Conservation (phyloP, 164 flowering plant species). For the Chloranthus sessilifolius region DNA sequence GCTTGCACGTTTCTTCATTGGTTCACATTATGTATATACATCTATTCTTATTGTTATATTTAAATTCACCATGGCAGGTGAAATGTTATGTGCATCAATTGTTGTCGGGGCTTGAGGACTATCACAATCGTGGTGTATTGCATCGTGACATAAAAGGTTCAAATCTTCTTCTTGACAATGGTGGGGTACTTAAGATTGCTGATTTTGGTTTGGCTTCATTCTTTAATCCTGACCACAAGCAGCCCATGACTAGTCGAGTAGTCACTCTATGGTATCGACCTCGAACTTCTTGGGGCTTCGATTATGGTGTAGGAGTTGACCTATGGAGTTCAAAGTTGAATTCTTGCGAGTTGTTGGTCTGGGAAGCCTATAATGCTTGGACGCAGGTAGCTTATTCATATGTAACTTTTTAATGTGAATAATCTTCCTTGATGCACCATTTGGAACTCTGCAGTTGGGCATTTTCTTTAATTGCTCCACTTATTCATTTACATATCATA, state of each 20-base stretch:
- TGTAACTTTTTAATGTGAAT: no score
- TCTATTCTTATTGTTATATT: not conserved
- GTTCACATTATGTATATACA: not conserved
- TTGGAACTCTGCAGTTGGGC: no score
- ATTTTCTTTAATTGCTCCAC: no score
- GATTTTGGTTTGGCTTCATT: constrained; percentile 50
- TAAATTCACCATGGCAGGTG: constrained; percentile 19
- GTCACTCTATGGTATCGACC: constrained; percentile 47
- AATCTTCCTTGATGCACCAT: no score
- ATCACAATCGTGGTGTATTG: constrained; percentile 32
- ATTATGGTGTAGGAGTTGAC: constrained; percentile 83
- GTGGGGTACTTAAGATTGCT: constrained; percentile 72
- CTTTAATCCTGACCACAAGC: constrained; percentile 51
- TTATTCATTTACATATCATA: no score
- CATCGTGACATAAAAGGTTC: constrained; percentile 94
- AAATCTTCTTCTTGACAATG: constrained; percentile 77
- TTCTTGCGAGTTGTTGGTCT: constrained; percentile 72
- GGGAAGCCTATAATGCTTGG: constrained; percentile 95
- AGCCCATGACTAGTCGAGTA: constrained; percentile 72
- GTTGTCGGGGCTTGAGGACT: constrained; percentile 42
- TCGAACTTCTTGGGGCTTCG: constrained; percentile 70
- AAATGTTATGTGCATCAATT: constrained; percentile 45
- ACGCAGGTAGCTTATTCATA: constrained; percentile 73
- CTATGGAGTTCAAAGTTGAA: constrained; percentile 94
- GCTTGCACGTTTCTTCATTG: not conserved